Percentiles rank a stretch among this genome's conserved stretches.
phyloP scores from a whole-genome alignment of 2,329 filamentous ascomycete species.

The Ceratocystis destructans region DNA sequence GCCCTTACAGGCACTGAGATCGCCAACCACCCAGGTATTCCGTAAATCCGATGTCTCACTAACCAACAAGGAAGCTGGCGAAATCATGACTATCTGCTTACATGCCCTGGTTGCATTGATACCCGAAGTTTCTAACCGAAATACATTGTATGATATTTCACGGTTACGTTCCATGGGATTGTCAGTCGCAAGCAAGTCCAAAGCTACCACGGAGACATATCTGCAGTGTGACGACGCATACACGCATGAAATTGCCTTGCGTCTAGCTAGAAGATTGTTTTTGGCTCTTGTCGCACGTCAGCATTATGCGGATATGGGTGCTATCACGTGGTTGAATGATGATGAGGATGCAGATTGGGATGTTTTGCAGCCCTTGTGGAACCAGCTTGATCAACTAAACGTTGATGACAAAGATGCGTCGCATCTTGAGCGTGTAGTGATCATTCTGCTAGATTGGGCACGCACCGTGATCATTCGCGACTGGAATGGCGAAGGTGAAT shows the following conservation, averaged over 20 bases:
- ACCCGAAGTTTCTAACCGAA: slow-evolving; percentile 36
- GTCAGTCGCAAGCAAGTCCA: slow-evolving; percentile 29
- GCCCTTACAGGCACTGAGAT: slow-evolving; percentile 30
- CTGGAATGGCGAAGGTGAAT: slow-evolving; percentile 64
- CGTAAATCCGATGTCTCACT: slow-evolving; percentile 28
- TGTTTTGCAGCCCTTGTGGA: slow-evolving; percentile 36
- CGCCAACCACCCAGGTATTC: slow-evolving; percentile 29
- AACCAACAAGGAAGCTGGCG: slow-evolving; percentile 37
- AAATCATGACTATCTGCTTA: slow-evolving; percentile 45
- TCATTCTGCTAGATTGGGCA: slow-evolving; percentile 53
- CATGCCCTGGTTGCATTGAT: slow-evolving; percentile 48
- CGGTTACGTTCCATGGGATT: slow-evolving; percentile 44
- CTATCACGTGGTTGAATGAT: slow-evolving; percentile 21
- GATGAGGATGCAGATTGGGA: slow-evolving; percentile 29
- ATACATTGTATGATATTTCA: slow-evolving; percentile 44
- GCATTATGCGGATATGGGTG: slow-evolving; percentile 36
- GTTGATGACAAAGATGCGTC: slow-evolving; percentile 23
- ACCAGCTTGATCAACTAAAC: slow-evolving; percentile 40
- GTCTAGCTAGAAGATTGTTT: slow-evolving; percentile 45
- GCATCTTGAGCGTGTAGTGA: slow-evolving; percentile 17
- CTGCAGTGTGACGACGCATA: slow-evolving; percentile 48
- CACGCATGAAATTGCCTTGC: slow-evolving; percentile 44
- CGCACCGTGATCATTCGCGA: slow-evolving; percentile 60
- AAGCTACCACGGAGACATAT: slow-evolving; percentile 16
- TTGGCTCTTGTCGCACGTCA: slow-evolving; percentile 41